Evolutionary conservation across 1,139 yeast genomes (phyloP).

Genomic region (Wickerhamomyces sp.): DNA sequence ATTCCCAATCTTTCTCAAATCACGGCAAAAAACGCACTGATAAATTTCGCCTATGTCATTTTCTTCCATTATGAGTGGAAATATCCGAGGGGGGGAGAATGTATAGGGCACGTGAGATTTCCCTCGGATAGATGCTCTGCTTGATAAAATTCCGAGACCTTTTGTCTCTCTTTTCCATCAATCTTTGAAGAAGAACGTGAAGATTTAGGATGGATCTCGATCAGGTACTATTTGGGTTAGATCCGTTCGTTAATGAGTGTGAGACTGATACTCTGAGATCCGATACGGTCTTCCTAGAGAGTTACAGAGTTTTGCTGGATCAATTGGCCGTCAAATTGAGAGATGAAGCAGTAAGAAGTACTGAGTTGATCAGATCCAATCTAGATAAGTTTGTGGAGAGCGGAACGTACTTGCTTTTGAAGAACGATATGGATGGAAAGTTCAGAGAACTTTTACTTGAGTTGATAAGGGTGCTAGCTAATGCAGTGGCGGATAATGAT

Average conservation of each 20-base stretch:
- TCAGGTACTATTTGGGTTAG: slow-evolving; percentile 21
- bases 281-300: slow-evolving; percentile 16
- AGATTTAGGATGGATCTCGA: slow-evolving; percentile 18
- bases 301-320: slow-evolving; percentile 18
- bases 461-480: slow-evolving; percentile 19
- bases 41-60: too few relatives aligned
- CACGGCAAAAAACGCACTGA: too few relatives aligned
- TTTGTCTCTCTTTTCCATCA: too few relatives aligned
- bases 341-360: slow-evolving; percentile 10
- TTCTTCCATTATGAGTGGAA: too few relatives aligned
- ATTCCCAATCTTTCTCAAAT: too few relatives aligned
- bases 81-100: too few relatives aligned
- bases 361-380: slow-evolving; percentile 11
- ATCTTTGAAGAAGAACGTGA: not conserved
- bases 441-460: slow-evolving; percentile 12
- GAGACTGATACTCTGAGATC: slow-evolving; percentile 6
- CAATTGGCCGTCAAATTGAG: slow-evolving; percentile 19
- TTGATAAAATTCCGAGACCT: not conserved
- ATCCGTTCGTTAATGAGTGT: slow-evolving; percentile 17
- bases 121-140: not conserved
- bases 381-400: slow-evolving; percentile 11
- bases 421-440: not conserved
- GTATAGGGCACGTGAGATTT: too few relatives aligned
- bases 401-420: slow-evolving; percentile 9
- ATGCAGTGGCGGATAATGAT: slow-evolving; percentile 23